A percentile compares a stretch with the other conserved stretches of the same genome.
These are phyloP conservation scores for Penicillium ucsense DNA, from an alignment of 495 filamentous ascomycete species.

Conservation along the genomic window DNA sequence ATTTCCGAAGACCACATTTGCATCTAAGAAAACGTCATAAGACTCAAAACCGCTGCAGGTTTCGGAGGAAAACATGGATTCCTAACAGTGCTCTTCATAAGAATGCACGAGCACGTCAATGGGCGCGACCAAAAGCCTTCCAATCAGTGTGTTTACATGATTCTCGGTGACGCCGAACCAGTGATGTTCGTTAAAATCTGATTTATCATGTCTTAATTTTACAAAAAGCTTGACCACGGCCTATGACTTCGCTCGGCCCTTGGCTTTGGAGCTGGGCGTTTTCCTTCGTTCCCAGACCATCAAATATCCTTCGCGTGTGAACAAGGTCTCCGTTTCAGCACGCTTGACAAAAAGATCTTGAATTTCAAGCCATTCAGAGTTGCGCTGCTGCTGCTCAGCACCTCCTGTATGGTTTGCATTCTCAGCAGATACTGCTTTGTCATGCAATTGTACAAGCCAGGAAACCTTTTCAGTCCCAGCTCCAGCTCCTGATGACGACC, in stretches of 20 bases:
- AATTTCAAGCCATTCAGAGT: conserved; percentile 77
- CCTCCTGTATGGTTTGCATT: conserved; percentile 23
- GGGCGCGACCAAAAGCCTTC: no score
- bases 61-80: background rate
- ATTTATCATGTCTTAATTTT: background rate
- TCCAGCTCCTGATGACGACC: conserved; percentile 31
- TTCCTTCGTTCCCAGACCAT: conserved; percentile 94
- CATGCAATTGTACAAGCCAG: conserved; percentile 49
- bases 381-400: conserved; percentile 23
- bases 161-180: no score
- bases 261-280: conserved; percentile 35
- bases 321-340: conserved; percentile 76
- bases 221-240: background rate
- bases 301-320: conserved; percentile 85
- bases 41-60: no score
- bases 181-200: no score
- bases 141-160: no score
- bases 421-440: conserved; percentile 38
- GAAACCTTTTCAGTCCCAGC: conserved; percentile 42
- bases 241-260: conserved; percentile 14
- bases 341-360: conserved; percentile 91
- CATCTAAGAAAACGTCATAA: no score
- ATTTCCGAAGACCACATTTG: no score
- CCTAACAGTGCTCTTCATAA: background rate
- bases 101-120: no score